Evolutionary conservation across 23 red algal species (phyloP).

Genomic region (Gracilaria gracilis): DNA sequence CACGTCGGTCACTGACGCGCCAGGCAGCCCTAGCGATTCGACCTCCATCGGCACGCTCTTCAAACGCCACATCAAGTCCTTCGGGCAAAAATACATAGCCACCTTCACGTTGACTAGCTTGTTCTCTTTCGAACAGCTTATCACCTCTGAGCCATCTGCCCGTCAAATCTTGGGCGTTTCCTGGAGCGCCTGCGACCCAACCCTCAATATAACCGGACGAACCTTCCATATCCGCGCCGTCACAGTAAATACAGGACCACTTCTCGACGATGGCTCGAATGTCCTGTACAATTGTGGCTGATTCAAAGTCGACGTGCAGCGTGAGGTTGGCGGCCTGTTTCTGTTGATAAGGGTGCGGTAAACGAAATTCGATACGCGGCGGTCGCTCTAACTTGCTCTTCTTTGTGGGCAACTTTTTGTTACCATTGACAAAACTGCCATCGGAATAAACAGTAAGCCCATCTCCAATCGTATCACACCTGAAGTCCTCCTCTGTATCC

Average conservation of each 20-base stretch:
- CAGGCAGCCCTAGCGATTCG: conserved; percentile 43
- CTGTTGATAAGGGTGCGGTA: conserved; percentile 37
- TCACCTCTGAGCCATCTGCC: conserved; percentile 54
- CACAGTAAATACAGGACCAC: conserved; percentile 69
- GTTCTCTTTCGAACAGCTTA: not conserved
- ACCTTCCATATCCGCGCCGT: conserved; percentile 72
- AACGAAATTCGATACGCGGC: conserved; percentile 35
- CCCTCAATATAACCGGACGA: conserved; percentile 65
- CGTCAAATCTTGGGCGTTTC: conserved; percentile 18
- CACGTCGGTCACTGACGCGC: conserved; percentile 40
- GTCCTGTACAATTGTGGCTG: conserved; percentile 7
- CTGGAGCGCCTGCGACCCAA: conserved; percentile 38
- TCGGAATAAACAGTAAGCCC: conserved; percentile 36
- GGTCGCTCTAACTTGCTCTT: conserved; percentile 25
- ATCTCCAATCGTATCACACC: conserved; percentile 26
- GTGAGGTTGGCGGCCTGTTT: conserved; percentile 27
- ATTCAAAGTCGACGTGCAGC: conserved; percentile 54
- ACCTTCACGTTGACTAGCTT: not conserved
- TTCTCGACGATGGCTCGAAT: conserved; percentile 44
- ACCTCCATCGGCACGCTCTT: conserved; percentile 31
- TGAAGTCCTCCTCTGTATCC: conserved; percentile 59
- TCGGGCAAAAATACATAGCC: conserved; percentile 45
- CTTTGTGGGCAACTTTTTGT: not conserved
- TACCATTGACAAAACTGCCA: conserved; percentile 54
- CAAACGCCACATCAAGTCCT: conserved; percentile 60